phyloP scores from a whole-genome alignment of 345 rosid genomes.

The Gossypium arboreum region DNA sequence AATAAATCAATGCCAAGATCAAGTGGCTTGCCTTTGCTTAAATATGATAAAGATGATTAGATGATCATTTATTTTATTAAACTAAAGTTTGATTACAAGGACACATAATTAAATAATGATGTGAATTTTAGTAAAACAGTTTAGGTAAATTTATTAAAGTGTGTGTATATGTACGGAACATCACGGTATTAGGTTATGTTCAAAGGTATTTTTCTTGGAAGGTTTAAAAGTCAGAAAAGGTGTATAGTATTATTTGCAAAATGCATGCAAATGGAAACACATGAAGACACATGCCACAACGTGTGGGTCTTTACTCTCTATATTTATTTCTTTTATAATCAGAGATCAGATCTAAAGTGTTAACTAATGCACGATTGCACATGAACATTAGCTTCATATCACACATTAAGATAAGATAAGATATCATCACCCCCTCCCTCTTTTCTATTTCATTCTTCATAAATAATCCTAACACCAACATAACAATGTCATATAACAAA shows the following conservation, averaged over 20 bases:
- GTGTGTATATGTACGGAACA: background rate
- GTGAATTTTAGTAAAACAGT: background rate
- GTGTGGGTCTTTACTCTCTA: conserved; percentile 7
- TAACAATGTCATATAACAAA: too few relatives aligned
- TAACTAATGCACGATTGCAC: conserved; percentile 5
- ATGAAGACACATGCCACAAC: conserved; percentile 20
- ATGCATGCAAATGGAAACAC: background rate
- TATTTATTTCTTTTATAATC: background rate
- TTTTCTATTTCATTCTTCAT: background rate
- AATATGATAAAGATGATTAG: background rate
- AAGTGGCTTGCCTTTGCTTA: background rate
- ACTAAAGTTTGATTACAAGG: too few relatives aligned
- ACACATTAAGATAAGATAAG: background rate
- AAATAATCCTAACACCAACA: background rate
- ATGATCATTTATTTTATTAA: too few relatives aligned
- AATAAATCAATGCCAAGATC: background rate
- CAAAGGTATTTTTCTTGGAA: background rate
- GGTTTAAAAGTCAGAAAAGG: background rate
- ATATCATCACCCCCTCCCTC: background rate
- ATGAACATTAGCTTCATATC: background rate
- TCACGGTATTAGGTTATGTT: background rate
- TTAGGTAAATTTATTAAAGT: background rate
- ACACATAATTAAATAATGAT: too few relatives aligned
- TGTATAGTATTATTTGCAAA: too few relatives aligned
- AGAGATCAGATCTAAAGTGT: conserved; percentile 5